phyloP scores from a whole-genome alignment of 2,329 filamentous ascomycete species.

The Fusarium sp. region DNA sequence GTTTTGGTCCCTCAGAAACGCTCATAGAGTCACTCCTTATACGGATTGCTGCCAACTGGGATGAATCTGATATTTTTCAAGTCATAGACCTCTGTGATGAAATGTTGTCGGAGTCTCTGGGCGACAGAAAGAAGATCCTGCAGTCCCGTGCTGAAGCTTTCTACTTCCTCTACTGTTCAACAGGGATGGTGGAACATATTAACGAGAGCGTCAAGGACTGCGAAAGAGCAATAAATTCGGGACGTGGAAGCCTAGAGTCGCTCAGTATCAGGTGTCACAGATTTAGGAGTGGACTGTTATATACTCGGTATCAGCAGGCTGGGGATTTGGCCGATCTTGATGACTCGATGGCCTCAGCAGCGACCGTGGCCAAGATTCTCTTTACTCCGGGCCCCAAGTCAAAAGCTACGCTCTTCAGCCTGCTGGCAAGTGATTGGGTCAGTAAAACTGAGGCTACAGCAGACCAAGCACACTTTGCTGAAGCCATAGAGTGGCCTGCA shows the following conservation, averaged over 20 bases:
- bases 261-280: not conserved
- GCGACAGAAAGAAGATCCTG: not conserved
- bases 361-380: not conserved
- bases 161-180: not conserved
- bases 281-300: not conserved
- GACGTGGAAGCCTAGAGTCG: not conserved
- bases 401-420: rapidly evolving
- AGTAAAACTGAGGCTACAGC: not conserved
- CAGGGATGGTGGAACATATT: not conserved
- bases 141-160: not conserved
- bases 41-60: rapidly evolving
- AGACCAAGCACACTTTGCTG: not conserved
- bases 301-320: not conserved
- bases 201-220: not conserved
- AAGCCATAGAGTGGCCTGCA: not conserved
- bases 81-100: not conserved
- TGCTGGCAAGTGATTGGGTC: not conserved
- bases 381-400: not conserved
- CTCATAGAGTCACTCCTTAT: not conserved
- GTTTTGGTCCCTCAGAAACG: not conserved
- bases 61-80: not conserved
- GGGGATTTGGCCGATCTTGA: not conserved
- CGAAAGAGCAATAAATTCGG: not conserved
- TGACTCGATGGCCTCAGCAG: not conserved
- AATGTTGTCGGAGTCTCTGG: rapidly evolving